These are phyloP conservation scores for Meredithiella fracta DNA, from an alignment of 2,329 filamentous ascomycete species.

Conservation along the genomic window DNA sequence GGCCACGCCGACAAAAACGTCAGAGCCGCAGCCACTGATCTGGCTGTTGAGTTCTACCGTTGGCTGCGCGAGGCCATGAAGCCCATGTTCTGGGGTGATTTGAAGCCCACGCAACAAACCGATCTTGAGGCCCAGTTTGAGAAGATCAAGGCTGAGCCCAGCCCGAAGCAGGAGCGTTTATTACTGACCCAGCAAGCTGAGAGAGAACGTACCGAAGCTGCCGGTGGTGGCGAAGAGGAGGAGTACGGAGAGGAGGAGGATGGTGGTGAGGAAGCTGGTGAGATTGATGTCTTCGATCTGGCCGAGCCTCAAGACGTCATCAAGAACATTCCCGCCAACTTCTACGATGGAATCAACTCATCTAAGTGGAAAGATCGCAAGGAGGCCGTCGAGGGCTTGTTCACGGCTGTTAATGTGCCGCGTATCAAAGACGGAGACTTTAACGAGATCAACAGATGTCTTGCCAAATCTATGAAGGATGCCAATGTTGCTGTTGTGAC, in stretches of 20 bases:
- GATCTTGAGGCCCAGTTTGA: conserved; percentile 92
- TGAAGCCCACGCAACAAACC: conserved; percentile 88
- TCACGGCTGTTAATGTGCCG: conserved; percentile 62
- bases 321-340: conserved; percentile 64
- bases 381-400: conserved; percentile 74
- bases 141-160: conserved; percentile 69
- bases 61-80: conserved; percentile 98
- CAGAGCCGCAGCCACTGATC: conserved; percentile 75
- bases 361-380: conserved; percentile 98
- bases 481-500: conserved; percentile 92
- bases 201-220: conserved; percentile 47
- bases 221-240: conserved; percentile 40
- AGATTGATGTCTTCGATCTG: conserved; percentile 66
- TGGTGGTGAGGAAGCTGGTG: conserved; percentile 44
- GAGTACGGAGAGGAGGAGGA: conserved; percentile 23
- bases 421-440: conserved; percentile 85
- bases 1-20: conserved; percentile 97
- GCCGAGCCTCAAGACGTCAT: conserved; percentile 78
- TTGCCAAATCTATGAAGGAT: conserved; percentile 98
- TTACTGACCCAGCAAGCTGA: conserved; percentile 80
- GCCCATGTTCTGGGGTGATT: conserved; percentile 86
- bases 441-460: conserved; percentile 61
- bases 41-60: conserved; percentile 87
- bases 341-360: conserved; percentile 68
- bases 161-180: conserved; percentile 79